phyloP scores from a whole-genome alignment of 2,329 filamentous ascomycete genomes.

The Diaporthe aspalathi region DNA sequence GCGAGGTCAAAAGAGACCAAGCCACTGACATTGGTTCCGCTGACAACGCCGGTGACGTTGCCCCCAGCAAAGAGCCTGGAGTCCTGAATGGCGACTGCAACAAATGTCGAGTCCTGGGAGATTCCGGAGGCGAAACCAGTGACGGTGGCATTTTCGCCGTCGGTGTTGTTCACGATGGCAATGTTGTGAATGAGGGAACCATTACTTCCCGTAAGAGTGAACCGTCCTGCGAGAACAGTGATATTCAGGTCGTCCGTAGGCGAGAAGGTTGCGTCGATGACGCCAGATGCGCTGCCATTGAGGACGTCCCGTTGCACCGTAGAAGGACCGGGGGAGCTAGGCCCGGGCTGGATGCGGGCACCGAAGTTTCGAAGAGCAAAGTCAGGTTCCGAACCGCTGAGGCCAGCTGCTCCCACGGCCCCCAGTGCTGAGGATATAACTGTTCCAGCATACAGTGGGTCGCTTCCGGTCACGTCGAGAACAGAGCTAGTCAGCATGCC shows the following conservation, averaged over 20 bases:
- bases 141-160: slow-evolving; percentile 70
- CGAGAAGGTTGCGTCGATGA: slow-evolving; percentile 85
- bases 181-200: slow-evolving; percentile 83
- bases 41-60: slow-evolving; percentile 76
- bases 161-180: slow-evolving; percentile 81
- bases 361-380: slow-evolving; percentile 21
- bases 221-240: slow-evolving; percentile 90
- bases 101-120: slow-evolving; percentile 78
- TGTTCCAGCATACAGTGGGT: slow-evolving; percentile 84
- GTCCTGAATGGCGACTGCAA: slow-evolving; percentile 74
- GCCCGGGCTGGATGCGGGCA: slow-evolving; percentile 54
- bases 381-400: slow-evolving; percentile 57
- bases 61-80: slow-evolving; percentile 86
- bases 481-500: slow-evolving; percentile 78
- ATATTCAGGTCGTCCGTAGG: slow-evolving; percentile 76
- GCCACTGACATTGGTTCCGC: slow-evolving; percentile 73
- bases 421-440: slow-evolving; percentile 80
- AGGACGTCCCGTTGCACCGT: slow-evolving; percentile 60
- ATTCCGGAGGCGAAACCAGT: slow-evolving; percentile 77
- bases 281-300: slow-evolving; percentile 66
- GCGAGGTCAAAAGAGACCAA: slow-evolving; percentile 83
- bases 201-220: slow-evolving; percentile 76
- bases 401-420: slow-evolving; percentile 77
- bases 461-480: slow-evolving; percentile 71
- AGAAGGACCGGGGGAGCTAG: slow-evolving; percentile 46